These are phyloP conservation scores for Lotmaria passim DNA, from an alignment of 208 protist species.

Conservation along the genomic window DNA sequence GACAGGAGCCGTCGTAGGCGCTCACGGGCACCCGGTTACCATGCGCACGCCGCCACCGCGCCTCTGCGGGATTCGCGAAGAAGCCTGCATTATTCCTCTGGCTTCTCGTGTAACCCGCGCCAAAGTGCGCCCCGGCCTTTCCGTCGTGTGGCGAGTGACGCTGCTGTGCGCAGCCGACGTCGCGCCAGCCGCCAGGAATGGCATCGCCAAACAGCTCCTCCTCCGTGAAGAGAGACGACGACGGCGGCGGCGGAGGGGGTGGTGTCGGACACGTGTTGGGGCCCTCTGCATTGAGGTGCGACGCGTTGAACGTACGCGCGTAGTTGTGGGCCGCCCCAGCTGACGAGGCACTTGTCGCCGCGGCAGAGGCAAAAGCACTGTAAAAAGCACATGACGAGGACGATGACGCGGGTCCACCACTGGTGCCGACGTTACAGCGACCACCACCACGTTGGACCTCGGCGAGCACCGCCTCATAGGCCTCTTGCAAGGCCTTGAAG, in stretches of 20 bases:
- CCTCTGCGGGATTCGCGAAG: constrained; percentile 29
- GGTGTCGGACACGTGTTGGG: not conserved
- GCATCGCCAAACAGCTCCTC: constrained; percentile 64
- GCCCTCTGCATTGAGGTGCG: not conserved
- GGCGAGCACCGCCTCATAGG: constrained; percentile 96
- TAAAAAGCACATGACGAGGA: not conserved
- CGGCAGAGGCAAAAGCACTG: not conserved
- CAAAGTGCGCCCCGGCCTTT: not conserved
- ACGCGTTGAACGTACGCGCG: constrained; percentile 30
- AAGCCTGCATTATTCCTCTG: not conserved
- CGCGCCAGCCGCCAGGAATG: constrained; percentile 46
- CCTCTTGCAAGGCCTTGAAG: constrained; percentile 88
- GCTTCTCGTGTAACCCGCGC: too few species aligned
- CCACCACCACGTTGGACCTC: constrained; percentile 47
- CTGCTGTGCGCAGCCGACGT: constrained; percentile 19
- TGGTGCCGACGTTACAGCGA: not conserved
- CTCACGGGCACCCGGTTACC: constrained; percentile 70
- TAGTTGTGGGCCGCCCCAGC: constrained; percentile 32
- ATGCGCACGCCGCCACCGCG: constrained; percentile 64
- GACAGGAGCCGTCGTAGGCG: constrained; percentile 45
- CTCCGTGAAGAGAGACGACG: constrained; percentile 52
- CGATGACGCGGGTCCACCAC: not conserved
- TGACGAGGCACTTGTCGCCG: too few species aligned
- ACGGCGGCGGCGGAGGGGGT: not conserved
- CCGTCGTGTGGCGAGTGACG: constrained; percentile 4